A percentile compares a stretch with the other conserved stretches of the same genome.
These are phyloP conservation scores for Penicillium salamii DNA, from an alignment of 495 filamentous ascomycete species.

Conservation along the genomic window DNA sequence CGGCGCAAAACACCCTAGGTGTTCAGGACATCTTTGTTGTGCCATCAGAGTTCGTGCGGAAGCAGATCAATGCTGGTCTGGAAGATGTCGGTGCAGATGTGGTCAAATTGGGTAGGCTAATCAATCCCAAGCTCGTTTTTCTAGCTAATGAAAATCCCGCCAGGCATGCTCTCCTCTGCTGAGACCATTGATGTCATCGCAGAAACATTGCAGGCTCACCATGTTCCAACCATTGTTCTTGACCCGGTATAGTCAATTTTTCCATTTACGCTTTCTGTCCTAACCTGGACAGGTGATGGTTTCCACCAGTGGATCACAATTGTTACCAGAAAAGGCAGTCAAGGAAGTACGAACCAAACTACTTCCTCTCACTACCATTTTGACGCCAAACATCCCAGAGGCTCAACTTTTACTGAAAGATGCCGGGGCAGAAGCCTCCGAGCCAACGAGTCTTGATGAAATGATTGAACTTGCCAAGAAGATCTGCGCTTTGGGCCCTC, in stretches of 20 bases:
- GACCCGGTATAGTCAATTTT: conserved; percentile 64
- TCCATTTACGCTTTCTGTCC: not conserved
- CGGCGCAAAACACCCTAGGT: conserved; percentile 88
- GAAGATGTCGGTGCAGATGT: conserved; percentile 85
- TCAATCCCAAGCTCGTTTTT: conserved; percentile 1
- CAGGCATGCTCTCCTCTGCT: conserved; percentile 87
- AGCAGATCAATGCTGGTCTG: conserved; percentile 80
- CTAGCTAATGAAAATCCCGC: not conserved
- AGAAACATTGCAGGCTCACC: conserved; percentile 57
- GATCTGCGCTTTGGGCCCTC: conserved; percentile 65
- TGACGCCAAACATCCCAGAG: conserved; percentile 93
- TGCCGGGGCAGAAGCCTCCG: conserved; percentile 43
- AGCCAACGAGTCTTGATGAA: conserved; percentile 55
- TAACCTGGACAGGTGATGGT: conserved; percentile 75
- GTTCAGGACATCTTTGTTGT: conserved; percentile 78
- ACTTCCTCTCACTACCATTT: conserved; percentile 72
- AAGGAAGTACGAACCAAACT: conserved; percentile 59
- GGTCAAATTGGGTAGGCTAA: conserved; percentile 75
- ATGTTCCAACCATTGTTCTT: conserved; percentile 64
- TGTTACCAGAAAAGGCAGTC: conserved; percentile 71
- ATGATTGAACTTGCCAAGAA: conserved; percentile 65
- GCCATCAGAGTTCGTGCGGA: conserved; percentile 72
- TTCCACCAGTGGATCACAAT: conserved; percentile 75
- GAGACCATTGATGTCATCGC: conserved; percentile 74
- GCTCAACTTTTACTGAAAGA: conserved; percentile 69